Base-by-base conservation (phyloP, 2,329 filamentous ascomycete genomes). In the Paraconiothyrium brasiliense region DNA sequence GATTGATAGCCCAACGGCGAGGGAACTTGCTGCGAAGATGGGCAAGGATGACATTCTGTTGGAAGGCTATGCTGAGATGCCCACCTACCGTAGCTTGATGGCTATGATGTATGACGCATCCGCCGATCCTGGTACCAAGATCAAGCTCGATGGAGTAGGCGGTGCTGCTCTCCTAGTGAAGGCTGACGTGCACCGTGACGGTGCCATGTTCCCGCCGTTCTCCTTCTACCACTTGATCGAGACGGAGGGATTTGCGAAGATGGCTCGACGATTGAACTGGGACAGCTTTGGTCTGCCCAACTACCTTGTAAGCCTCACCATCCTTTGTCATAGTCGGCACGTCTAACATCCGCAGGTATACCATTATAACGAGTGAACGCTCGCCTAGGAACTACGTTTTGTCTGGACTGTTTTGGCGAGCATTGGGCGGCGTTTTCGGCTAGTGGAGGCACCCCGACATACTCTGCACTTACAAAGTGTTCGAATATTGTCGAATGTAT, bases 151-250 rank as follows among this genome's bases (percentile, higher is more conserved):
- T 76, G 95, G 95, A 54, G 95, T 99, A 3, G 95, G 95, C 58
- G 95, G 95, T 39, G 96, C 94, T 0, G 92, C 94, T 1, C 83
- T 99, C 66, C 83, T 99, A 73, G 95, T 99, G 62, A 97, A 97
- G 83, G 95, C 94, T 1, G 94, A 98, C 62, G 95, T 99, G 27
- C 95, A 99, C 78, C 89, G 95, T 30, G 95, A 99, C 74, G 95
- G 95, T 22, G 94, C 95, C 76, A 99, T 98, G 94, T 99, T 99
- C 82, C 95, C 95, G 20, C 88, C 95, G 0, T 99, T 99, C 76
- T 82, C 94, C 3, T 99, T 99, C 76, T 98, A 97, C 77, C 91
- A 99, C 79, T 84, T 99, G 63, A 96, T 99, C 63, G 95, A 99
- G 84, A 98, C 95, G 0, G 95, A 99, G 76, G 95, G 95, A 0